Percentiles rank a stretch among this genome's conserved stretches.
Conservation (phyloP, 2,329 filamentous ascomycete species). For the Ophiostoma tasmaniense region DNA sequence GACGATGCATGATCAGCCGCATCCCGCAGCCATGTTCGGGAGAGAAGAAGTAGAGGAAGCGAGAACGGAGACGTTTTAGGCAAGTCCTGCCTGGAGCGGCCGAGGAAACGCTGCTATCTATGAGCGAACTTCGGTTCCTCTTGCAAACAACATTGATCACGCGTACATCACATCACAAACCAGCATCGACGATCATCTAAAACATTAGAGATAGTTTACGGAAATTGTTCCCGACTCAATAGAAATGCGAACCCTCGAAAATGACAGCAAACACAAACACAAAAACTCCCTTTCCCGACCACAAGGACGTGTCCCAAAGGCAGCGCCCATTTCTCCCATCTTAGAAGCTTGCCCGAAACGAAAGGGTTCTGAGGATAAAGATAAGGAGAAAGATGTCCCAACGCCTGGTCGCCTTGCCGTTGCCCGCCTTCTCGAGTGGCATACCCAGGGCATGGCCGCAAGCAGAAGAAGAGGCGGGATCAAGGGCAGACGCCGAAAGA, state of each 20-base stretch:
- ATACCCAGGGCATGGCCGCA: background rate
- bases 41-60: background rate
- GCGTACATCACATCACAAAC: background rate
- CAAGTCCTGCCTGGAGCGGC: background rate
- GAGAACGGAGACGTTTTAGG: background rate
- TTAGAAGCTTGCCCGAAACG: slow-evolving; percentile 4
- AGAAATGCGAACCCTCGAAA: background rate
- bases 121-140: background rate
- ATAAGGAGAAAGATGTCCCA: background rate
- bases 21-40: background rate
- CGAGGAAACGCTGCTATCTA: background rate
- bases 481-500: background rate
- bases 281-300: background rate
- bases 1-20: background rate
- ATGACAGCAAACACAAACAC: background rate
- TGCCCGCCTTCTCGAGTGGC: background rate
- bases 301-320: background rate
- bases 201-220: background rate
- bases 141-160: background rate
- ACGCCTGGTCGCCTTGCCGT: background rate
- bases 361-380: background rate
- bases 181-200: background rate
- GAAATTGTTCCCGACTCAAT: background rate
- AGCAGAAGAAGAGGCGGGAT: background rate
- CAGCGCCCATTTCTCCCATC: background rate